Conservation (phyloP, 2,329 filamentous ascomycete genomes). For the Pochonia chlamydosporia region DNA sequence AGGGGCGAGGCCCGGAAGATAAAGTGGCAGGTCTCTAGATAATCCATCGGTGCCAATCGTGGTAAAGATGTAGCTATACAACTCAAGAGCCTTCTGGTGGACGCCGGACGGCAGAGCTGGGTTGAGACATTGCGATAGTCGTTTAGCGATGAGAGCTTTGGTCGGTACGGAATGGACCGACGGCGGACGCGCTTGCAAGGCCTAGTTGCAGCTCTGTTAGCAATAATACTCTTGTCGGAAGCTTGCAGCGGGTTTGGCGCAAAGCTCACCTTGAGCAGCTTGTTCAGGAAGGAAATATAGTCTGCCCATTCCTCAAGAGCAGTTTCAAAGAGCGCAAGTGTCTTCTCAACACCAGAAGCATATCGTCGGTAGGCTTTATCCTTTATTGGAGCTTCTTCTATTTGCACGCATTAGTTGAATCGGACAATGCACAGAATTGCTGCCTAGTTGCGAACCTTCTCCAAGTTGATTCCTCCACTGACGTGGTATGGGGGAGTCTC, state of each 20-base stretch:
- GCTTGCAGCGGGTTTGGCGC: neutral
- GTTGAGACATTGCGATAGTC: slow-evolving; percentile 91
- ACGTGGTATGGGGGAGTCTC: slow-evolving; percentile 67
- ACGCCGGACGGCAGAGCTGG: slow-evolving; percentile 90
- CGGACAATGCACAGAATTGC: slow-evolving; percentile 6
- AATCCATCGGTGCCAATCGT: slow-evolving; percentile 77
- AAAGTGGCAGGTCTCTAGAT: slow-evolving; percentile 76
- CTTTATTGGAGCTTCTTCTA: slow-evolving; percentile 51
- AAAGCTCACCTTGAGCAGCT: slow-evolving; percentile 70
- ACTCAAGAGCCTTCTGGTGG: slow-evolving; percentile 93
- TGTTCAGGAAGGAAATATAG: slow-evolving; percentile 94
- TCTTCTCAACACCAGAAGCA: slow-evolving; percentile 79
- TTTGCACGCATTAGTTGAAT: slow-evolving; percentile 2
- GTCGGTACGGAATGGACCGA: slow-evolving; percentile 70
- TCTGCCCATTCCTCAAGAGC: slow-evolving; percentile 97
- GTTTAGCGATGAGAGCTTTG: slow-evolving; percentile 78
- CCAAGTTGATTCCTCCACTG: slow-evolving; percentile 74
- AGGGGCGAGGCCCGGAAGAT: slow-evolving; percentile 82
- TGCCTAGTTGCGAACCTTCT: slow-evolving; percentile 53
- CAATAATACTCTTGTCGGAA: neutral
- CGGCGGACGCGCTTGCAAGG: slow-evolving; percentile 78
- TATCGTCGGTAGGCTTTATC: slow-evolving; percentile 79
- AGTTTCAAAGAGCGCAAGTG: slow-evolving; percentile 84
- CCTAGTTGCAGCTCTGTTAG: slow-evolving; percentile 40
- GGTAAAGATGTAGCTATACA: slow-evolving; percentile 85